phyloP scores from a whole-genome alignment of 2,329 filamentous ascomycete genomes.

The Trichoderma sp. region DNA sequence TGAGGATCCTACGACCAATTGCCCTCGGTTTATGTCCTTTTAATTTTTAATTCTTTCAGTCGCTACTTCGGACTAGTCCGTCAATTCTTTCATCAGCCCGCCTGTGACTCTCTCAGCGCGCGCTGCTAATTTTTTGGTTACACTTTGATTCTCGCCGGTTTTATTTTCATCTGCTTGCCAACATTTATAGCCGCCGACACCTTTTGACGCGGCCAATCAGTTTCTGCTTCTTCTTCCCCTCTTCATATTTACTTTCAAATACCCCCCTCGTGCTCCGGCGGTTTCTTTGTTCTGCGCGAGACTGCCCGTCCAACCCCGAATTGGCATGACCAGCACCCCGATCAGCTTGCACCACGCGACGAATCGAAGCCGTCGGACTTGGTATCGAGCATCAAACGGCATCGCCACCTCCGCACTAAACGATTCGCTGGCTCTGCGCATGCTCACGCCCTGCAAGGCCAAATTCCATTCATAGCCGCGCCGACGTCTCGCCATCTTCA shows the following conservation, averaged over 20 bases:
- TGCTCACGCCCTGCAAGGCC: neutral
- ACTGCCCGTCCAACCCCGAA: neutral
- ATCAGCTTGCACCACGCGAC: neutral
- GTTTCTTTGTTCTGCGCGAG: neutral
- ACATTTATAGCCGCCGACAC: conserved; percentile 4
- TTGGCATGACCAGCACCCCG: conserved; percentile 7
- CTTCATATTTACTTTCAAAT: neutral
- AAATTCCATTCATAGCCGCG: neutral
- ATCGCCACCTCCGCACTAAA: conserved; percentile 8
- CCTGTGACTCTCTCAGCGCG: conserved; percentile 2
- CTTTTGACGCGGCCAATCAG: conserved; percentile 5
- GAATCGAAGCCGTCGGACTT: conserved; percentile 8
- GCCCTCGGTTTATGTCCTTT: neutral
- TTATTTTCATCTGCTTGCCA: conserved; percentile 11
- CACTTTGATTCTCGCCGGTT: conserved; percentile 1
- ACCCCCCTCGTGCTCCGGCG: neutral
- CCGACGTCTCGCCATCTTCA: neutral
- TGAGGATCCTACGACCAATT: neutral
- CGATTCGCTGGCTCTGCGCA: neutral
- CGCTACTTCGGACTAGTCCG: neutral
- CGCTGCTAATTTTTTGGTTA: conserved; percentile 2
- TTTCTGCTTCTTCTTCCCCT: neutral
- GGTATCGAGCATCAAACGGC: neutral
- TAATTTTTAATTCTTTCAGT: conserved; percentile 1
- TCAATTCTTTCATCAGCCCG: neutral